Conservation (phyloP, 768 basidiomycete species). For the Neoboletus brunneissimus region DNA sequence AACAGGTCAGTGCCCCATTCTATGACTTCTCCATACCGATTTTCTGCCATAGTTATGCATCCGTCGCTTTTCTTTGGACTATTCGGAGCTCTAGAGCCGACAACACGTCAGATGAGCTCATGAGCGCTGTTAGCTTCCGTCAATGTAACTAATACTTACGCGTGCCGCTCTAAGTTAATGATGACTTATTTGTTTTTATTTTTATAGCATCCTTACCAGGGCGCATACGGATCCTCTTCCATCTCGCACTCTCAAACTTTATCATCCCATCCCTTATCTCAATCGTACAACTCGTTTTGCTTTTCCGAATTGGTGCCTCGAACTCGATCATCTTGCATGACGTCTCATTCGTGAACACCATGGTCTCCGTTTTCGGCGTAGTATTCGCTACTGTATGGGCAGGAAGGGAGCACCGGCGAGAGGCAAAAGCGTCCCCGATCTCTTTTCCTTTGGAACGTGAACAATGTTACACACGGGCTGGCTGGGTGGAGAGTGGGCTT, state of each 20-base stretch:
- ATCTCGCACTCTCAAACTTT: slow-evolving; percentile 29
- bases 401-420: slow-evolving; percentile 4
- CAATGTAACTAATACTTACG: slow-evolving; percentile 1
- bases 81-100: slow-evolving; percentile 1
- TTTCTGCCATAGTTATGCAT: slow-evolving; percentile 17
- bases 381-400: slow-evolving; percentile 14
- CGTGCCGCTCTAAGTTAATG: background rate
- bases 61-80: slow-evolving; percentile 25
- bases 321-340: background rate
- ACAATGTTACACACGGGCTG: background rate
- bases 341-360: slow-evolving; percentile 4
- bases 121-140: background rate
- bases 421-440: background rate
- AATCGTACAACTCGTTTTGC: slow-evolving; percentile 21
- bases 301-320: slow-evolving; percentile 15
- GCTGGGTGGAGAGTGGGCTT: background rate
- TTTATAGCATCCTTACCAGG: slow-evolving; percentile 10
- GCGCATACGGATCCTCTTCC: slow-evolving; percentile 20
- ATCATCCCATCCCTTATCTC: slow-evolving; percentile 27
- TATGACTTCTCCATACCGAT: background rate
- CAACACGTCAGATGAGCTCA: background rate
- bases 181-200: background rate
- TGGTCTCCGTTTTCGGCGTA: slow-evolving; percentile 5
- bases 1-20: slow-evolving; percentile 17
- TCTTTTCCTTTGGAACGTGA: background rate